Evolutionary conservation across 306 rosid genomes (phyloP).

Genomic region (Dryas alaskensis): DNA sequence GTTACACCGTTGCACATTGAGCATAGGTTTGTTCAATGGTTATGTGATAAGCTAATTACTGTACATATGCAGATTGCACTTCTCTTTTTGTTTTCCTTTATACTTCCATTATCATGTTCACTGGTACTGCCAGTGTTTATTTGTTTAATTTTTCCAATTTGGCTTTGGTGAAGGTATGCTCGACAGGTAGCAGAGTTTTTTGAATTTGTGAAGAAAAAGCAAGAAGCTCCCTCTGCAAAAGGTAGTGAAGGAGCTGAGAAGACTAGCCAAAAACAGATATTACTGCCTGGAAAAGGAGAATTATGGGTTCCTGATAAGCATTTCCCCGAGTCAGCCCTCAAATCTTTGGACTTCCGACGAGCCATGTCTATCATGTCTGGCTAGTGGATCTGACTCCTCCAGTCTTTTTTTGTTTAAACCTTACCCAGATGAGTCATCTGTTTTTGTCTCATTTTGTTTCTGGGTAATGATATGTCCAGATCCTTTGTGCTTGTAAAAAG

Average conservation of each 20-base stretch:
- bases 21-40: background rate
- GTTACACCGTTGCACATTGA: background rate
- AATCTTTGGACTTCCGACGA: slow-evolving; percentile 63
- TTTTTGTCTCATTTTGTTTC: slow-evolving; percentile 4
- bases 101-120: background rate
- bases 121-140: background rate
- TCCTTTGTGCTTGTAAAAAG: slow-evolving; percentile 47
- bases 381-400: slow-evolving; percentile 9
- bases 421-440: background rate
- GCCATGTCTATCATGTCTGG: slow-evolving; percentile 70
- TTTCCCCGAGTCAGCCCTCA: slow-evolving; percentile 57
- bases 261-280: slow-evolving; percentile 45
- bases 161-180: slow-evolving; percentile 69
- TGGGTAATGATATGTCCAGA: slow-evolving; percentile 24
- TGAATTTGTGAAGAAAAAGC: slow-evolving; percentile 84
- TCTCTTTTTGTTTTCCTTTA: background rate
- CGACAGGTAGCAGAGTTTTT: slow-evolving; percentile 92
- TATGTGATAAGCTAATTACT: background rate
- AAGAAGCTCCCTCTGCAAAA: slow-evolving; percentile 44
- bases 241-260: slow-evolving; percentile 40
- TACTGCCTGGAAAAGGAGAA: slow-evolving; percentile 57
- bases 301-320: slow-evolving; percentile 75
- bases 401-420: background rate
- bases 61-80: background rate
- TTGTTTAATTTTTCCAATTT: slow-evolving; percentile 10